Conservation (phyloP, 306 rosid genomes). For the Quercus ilex region DNA sequence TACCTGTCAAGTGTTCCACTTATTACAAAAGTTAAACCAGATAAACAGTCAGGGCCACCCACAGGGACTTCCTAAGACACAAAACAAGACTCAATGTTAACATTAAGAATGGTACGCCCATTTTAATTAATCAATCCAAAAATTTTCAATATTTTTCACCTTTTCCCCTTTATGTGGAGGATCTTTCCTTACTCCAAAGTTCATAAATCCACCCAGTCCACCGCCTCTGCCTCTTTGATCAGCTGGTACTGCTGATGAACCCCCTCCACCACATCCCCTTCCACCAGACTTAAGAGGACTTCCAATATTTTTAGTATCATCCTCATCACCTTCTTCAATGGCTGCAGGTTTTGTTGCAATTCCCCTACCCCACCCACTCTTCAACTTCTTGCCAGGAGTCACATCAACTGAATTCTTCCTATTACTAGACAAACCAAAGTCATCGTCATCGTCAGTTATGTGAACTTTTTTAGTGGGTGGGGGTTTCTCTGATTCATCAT, state of each 20-base stretch:
- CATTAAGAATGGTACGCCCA: constrained; percentile 8
- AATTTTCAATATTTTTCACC: constrained; percentile 41
- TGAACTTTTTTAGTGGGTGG: constrained; percentile 41
- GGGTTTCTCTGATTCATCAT: constrained; percentile 32
- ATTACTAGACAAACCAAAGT: constrained; percentile 32
- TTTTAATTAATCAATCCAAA: constrained; percentile 13
- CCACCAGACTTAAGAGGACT: constrained; percentile 60
- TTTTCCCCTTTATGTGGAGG: constrained; percentile 98
- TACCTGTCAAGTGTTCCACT: constrained; percentile 99
- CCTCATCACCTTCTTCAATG: constrained; percentile 58
- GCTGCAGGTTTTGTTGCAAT: constrained; percentile 37
- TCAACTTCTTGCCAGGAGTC: constrained; percentile 68
- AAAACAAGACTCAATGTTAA: constrained; percentile 25
- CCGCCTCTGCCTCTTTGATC: constrained; percentile 91
- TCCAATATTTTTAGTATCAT: constrained; percentile 41
- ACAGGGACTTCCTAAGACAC: constrained; percentile 88
- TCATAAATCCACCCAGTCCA: constrained; percentile 95
- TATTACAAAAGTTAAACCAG: constrained; percentile 87
- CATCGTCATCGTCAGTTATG: constrained; percentile 43
- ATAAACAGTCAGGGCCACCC: constrained; percentile 83
- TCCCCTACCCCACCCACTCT: constrained; percentile 68
- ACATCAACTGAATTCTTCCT: constrained; percentile 44
- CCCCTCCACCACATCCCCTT: constrained; percentile 83
- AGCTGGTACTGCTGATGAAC: constrained; percentile 50
- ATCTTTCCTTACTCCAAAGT: constrained; percentile 94